Conservation (phyloP, 371 early-diverging fungal genomes). For the Gilbertella persicaria region DNA sequence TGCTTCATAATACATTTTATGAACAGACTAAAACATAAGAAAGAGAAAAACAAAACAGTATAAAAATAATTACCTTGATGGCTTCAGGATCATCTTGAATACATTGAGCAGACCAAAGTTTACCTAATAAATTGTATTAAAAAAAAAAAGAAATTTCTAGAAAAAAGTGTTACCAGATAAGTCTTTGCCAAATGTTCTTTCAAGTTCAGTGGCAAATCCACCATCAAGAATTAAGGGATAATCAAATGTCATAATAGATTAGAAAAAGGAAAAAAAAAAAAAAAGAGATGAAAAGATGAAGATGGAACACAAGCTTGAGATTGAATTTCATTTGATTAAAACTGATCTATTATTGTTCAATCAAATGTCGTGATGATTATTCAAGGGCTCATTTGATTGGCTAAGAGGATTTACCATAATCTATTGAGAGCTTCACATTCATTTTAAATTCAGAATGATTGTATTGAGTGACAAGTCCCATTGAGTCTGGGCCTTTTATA, state of each 20-base stretch:
- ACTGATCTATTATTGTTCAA: no score
- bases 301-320: neutral
- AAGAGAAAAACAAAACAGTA: no score
- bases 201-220: constrained; percentile 53
- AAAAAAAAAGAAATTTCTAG: neutral
- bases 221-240: constrained; percentile 54
- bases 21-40: constrained; percentile 30
- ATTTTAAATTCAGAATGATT: no score
- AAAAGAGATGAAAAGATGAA: neutral
- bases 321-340: no score
- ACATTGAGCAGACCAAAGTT: constrained; percentile 53
- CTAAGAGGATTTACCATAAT: no score
- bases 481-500: no score
- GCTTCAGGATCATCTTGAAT: constrained; percentile 47
- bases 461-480: no score
- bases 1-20: constrained; percentile 46
- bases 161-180: constrained; percentile 28
- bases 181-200: constrained; percentile 38
- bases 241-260: constrained; percentile 46
- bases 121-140: constrained; percentile 12
- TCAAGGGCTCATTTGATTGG: no score
- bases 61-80: constrained; percentile 35
- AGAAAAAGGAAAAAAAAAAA: constrained; percentile 40
- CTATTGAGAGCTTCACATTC: no score
- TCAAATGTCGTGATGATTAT: no score